A percentile compares a stretch with the other conserved stretches of the same genome.
phyloP scores from a whole-genome alignment of 208 protist genomes.

The Acanthamoeba sp. region DNA sequence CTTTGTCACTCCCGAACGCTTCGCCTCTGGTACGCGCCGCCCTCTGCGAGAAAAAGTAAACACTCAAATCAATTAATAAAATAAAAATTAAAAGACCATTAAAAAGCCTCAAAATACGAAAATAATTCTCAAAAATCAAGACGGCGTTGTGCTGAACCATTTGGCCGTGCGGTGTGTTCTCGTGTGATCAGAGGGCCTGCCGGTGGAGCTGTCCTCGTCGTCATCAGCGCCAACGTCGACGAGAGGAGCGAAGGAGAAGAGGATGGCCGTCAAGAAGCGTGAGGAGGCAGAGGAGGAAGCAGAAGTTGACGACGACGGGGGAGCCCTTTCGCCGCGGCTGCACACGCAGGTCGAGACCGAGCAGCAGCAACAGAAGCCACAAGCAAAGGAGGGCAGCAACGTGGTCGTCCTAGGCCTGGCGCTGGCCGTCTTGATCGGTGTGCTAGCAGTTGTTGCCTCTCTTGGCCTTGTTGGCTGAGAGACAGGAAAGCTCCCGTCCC shows the following conservation, averaged over 20 bases:
- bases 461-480: neutral
- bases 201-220: neutral
- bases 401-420: neutral
- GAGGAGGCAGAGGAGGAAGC: neutral
- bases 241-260: neutral
- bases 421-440: neutral
- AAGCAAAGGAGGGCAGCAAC: neutral
- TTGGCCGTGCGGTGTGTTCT: too few relatives aligned
- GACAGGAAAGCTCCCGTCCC: too few relatives aligned
- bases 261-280: neutral
- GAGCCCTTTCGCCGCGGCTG: neutral
- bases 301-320: neutral
- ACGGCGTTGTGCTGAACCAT: too few relatives aligned
- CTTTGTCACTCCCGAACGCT: constrained; percentile 21
- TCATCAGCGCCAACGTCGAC: neutral
- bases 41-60: too few relatives aligned
- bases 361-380: neutral
- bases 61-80: too few relatives aligned
- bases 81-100: too few relatives aligned
- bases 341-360: neutral
- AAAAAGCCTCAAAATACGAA: neutral
- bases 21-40: neutral
- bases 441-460: neutral
- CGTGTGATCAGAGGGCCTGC: neutral
- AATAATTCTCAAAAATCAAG: neutral